Evolutionary conservation across 208 protist species (phyloP), one percentile per base, ranked within the genome.

Genomic region (Trichomonas tenax): DNA sequence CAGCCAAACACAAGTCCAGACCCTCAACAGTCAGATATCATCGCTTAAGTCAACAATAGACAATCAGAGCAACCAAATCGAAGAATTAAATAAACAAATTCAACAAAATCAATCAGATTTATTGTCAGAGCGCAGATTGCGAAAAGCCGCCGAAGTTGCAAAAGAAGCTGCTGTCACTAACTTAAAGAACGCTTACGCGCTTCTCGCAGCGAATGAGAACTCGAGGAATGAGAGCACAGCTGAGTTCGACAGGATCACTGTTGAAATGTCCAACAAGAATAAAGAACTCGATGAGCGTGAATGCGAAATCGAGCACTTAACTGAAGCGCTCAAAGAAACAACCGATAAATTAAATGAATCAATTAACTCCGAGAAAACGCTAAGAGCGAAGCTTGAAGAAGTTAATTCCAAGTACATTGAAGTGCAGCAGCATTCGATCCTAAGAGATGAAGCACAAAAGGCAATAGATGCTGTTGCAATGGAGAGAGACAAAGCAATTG

Each of bases 131-230:
- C 36, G 40, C 14, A 9, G 82, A 14, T 8, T 89, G 11, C 3
- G 82, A 46, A 89, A 89, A 46, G 82, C 82, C 17, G 82, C 82
- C 31, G 82, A 89, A 45, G 14, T 89, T 3, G 82, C 82, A 31
- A 89, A 89, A 89, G 82, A 89, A 89, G 38, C 82, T 46, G 82
- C 82, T 89, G 31, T 89, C 4, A 89, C 82, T 48, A 89, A 89
- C 23, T 15, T 89, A 46, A 89, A 89, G 82, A 89, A 89, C 40
- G 40, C 82, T n/a, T 89, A 89, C 21, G 34, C 82, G 31, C 40
- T 89, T 44, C 31, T 89, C 10, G 40, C 31, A 44, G 34, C 82
- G 46, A 89, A 89, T 46, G 82, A 89, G 46, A 44, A 34, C 15
- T 15, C 38, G 23, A 89, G 82, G 40, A 34, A 89, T 31, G 82